These are phyloP conservation scores for Kazachstania psychrophila DNA, from an alignment of 805 yeast genomes.

Conservation along the genomic window DNA sequence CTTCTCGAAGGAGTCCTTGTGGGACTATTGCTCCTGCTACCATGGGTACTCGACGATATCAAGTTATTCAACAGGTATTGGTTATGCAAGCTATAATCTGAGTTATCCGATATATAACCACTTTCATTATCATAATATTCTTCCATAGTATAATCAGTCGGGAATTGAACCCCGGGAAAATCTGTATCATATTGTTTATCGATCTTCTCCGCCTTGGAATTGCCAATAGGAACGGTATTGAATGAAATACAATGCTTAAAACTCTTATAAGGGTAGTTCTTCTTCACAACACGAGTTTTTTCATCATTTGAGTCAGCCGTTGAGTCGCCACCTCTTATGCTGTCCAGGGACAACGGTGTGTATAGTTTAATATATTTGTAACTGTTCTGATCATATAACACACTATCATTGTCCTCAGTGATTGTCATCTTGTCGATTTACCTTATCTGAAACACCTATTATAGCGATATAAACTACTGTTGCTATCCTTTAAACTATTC, in stretches of 20 bases:
- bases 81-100: conserved; percentile 11
- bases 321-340: too few relatives aligned
- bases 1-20: neutral
- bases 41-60: neutral
- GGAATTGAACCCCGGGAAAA: conserved; percentile 23
- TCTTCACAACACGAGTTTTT: neutral
- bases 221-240: conserved; percentile 26
- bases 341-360: too few relatives aligned
- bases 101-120: conserved; percentile 11
- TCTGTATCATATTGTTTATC: conserved; percentile 10
- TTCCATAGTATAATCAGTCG: conserved; percentile 25
- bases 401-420: too few relatives aligned
- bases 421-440: too few relatives aligned
- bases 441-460: too few relatives aligned
- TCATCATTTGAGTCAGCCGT: neutral
- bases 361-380: neutral
- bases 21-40: conserved; percentile 1
- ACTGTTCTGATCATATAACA: neutral
- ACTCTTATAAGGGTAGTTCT: conserved; percentile 4
- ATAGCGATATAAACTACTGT: too few relatives aligned
- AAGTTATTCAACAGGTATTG: conserved; percentile 8
- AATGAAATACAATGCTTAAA: conserved; percentile 27
- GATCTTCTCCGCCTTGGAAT: conserved; percentile 11
- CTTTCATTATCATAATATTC: conserved; percentile 29
- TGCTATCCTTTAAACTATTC: too few relatives aligned